Percentiles rank a stretch among this genome's conserved stretches.
Evolutionary conservation across 257 asterid species (phyloP).

Genomic region (Fraxinus cuspidata): DNA sequence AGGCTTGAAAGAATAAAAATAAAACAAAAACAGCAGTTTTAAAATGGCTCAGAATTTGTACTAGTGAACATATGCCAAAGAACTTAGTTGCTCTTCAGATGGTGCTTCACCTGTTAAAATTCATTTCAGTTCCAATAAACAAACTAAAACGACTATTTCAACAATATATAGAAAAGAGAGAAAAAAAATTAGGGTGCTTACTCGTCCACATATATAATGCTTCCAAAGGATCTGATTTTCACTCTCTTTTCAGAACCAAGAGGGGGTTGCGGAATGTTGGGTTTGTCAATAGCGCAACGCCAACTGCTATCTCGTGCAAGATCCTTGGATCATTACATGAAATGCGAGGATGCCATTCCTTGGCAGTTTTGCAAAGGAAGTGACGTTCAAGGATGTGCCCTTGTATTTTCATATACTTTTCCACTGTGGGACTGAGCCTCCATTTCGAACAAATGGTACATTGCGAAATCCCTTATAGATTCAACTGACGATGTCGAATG

Average conservation of each 20-base stretch:
- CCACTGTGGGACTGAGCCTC: constrained; percentile 42
- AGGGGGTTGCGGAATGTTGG: constrained; percentile 44
- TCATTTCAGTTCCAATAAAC: background rate
- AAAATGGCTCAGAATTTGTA: constrained; percentile 12
- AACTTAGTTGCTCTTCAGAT: constrained; percentile 35
- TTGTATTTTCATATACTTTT: constrained; percentile 44
- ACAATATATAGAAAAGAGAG: background rate
- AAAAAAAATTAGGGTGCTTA: constrained; percentile 14
- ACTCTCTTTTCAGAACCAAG: constrained; percentile 43
- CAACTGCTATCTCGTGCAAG: constrained; percentile 40
- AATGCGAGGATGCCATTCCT: constrained; percentile 41
- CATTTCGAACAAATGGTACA: constrained; percentile 49
- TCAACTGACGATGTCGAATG: no score
- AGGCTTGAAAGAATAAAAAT: no score
- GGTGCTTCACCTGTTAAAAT: constrained; percentile 36
- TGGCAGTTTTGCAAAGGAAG: constrained; percentile 40
- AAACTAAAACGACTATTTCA: background rate
- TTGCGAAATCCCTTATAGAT: background rate
- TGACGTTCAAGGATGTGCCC: constrained; percentile 38
- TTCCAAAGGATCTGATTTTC: constrained; percentile 42
- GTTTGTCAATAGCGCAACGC: constrained; percentile 52
- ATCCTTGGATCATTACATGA: constrained; percentile 41
- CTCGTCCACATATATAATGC: constrained; percentile 50
- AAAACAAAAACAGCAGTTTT: background rate
- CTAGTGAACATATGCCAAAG: constrained; percentile 37